phyloP scores from a whole-genome alignment of 768 basidiomycete species.

The Sarcodon sp. region DNA sequence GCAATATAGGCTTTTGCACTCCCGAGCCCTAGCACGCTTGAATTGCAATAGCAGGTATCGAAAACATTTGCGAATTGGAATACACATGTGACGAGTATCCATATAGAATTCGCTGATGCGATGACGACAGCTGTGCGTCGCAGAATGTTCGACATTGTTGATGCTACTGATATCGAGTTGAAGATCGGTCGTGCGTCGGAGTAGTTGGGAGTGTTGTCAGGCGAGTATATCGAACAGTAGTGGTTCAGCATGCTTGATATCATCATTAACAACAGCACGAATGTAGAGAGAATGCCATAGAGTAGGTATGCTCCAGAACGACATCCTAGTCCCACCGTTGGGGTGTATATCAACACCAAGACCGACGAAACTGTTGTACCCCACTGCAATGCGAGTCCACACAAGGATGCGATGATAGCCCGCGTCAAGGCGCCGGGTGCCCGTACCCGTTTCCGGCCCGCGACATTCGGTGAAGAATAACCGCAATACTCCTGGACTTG shows the following conservation, averaged over 20 bases:
- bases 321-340: slow-evolving; percentile 12
- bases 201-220: background rate
- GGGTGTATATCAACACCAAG: slow-evolving; percentile 16
- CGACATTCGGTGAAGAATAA: background rate
- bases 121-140: slow-evolving; percentile 15
- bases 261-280: background rate
- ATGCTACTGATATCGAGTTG: slow-evolving; percentile 1
- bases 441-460: background rate
- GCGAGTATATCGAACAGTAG: background rate
- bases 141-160: slow-evolving; percentile 7
- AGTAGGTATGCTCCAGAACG: background rate
- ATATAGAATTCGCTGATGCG: slow-evolving; percentile 16
- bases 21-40: slow-evolving; percentile 8
- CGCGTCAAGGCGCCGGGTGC: slow-evolving; percentile 7
- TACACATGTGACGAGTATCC: slow-evolving; percentile 13
- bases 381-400: slow-evolving; percentile 21
- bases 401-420: slow-evolving; percentile 17
- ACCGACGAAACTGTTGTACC: slow-evolving; percentile 16
- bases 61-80: slow-evolving; percentile 17
- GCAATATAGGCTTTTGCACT: background rate
- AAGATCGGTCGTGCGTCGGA: background rate
- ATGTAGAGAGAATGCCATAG: slow-evolving; percentile 4
- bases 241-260: background rate
- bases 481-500: slow-evolving; percentile 5
- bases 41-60: slow-evolving; percentile 17